phyloP scores from a whole-genome alignment of 306 rosid genomes.

The Gleditsia sinensis region DNA sequence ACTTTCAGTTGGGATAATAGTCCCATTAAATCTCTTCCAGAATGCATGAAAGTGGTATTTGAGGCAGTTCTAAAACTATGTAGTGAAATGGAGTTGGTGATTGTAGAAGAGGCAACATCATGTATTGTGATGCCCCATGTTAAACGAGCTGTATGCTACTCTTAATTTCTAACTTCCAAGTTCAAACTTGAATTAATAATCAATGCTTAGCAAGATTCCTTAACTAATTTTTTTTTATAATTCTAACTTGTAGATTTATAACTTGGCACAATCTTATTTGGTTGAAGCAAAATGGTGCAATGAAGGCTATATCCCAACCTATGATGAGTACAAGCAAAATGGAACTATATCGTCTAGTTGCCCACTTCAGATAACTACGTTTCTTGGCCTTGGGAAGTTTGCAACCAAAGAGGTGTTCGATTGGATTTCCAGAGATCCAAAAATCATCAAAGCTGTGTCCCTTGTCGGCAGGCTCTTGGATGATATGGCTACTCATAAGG shows the following conservation, averaged over 20 bases:
- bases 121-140: background rate
- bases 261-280: background rate
- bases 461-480: constrained; percentile 20
- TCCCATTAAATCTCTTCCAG: background rate
- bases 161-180: background rate
- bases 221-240: no score
- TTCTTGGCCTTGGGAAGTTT: constrained; percentile 28
- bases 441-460: constrained; percentile 15
- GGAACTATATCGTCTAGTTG: background rate
- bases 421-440: constrained; percentile 38
- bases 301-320: constrained; percentile 19
- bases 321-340: constrained; percentile 30
- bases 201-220: no score
- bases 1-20: constrained; percentile 42
- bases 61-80: background rate
- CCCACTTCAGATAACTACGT: background rate
- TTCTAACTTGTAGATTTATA: background rate
- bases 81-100: background rate
- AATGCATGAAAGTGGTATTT: constrained; percentile 8
- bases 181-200: background rate
- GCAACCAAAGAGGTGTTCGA: constrained; percentile 37
- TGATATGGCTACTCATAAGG: constrained; percentile 47
- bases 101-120: background rate
- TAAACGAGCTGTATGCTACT: background rate
- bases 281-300: constrained; percentile 36